Evolutionary conservation across 2,329 filamentous ascomycete species (phyloP).

Genomic region (Nigrospora sphaerica): DNA sequence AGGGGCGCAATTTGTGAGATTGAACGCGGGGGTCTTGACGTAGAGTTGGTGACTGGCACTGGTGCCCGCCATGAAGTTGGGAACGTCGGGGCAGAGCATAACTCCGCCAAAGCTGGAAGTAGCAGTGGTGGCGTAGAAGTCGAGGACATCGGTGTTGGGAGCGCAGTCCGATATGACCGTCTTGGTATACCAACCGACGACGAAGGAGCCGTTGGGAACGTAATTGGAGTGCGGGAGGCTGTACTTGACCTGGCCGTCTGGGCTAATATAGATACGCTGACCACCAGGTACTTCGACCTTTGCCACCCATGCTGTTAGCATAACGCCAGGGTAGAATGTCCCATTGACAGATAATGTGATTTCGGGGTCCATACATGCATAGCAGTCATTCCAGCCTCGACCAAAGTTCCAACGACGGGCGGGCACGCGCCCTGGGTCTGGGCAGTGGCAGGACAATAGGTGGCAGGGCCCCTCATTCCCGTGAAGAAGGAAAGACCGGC

Average conservation of each 20-base stretch:
- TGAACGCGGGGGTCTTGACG: conserved; percentile 17
- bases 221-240: conserved; percentile 45
- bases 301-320: neutral
- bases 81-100: conserved; percentile 15
- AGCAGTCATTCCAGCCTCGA: conserved; percentile 11
- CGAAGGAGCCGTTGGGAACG: conserved; percentile 42
- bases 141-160: conserved; percentile 12
- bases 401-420: conserved; percentile 14
- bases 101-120: conserved; percentile 17
- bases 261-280: conserved; percentile 51
- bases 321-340: neutral
- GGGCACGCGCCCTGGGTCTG: conserved; percentile 9
- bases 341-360: neutral
- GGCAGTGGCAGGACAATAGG: conserved; percentile 14
- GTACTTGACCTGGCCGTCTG: conserved; percentile 47
- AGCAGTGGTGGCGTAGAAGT: conserved; percentile 21
- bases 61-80: conserved; percentile 11
- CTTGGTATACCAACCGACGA: conserved; percentile 37
- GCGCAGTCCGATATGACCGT: conserved; percentile 16
- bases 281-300: conserved; percentile 54
- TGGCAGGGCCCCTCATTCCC: conserved; percentile 14
- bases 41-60: conserved; percentile 18
- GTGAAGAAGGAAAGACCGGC: conserved; percentile 13
- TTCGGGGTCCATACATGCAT: conserved; percentile 15
- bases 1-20: conserved; percentile 20